Base-by-base conservation (phyloP, 306 rosid genomes). In the Prosopis cineraria region DNA sequence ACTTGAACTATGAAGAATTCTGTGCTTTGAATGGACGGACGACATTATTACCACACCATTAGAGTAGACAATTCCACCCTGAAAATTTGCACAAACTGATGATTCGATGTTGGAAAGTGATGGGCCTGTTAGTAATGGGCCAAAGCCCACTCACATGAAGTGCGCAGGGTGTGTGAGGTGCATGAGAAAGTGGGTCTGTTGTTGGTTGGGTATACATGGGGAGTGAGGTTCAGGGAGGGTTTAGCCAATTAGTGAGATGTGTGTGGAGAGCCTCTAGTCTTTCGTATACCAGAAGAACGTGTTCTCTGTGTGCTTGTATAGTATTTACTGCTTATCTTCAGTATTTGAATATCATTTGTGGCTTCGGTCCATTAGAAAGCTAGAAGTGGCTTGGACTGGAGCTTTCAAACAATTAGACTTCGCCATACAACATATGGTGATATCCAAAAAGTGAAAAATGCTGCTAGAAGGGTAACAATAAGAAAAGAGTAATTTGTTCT, bases 1-100 rank as follows among this genome's bases (percentile, higher is more conserved):
- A 84, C 85, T 87, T 72, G 64, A 84, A 78, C 85, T 71, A 78
- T 81, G 87, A 79, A 90, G 75, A 67, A 86, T 58, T 87, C 72
- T 63, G 82, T 87, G 79, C 83, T 91, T 90, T 68, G 93, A 90
- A 72, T 82, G 79, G 73, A 89, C 55, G 73, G 93, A 90, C 14
- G 98, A 86, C 93, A 91, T 80, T 40, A 91, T 73, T 55, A 90
- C 58, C 79, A 93, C 88, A 80, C 85, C 80, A 83, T 93, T 93
- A 52, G 97, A 88, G 89, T 93, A 93, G 80, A 93, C 88, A 77
- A 93, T 74, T 73, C 98, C 98, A 50, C 97, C 98, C 96, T 91
- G 93, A 56, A 85, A 84, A 81, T 77, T 84, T 40, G 36, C 56
- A 76, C 17, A 53, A 64, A 86, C 5, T 66, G 55, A 44, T 78